These are phyloP conservation scores for Punctularia strigosozonata DNA, from an alignment of 768 basidiomycete genomes.

Conservation along the genomic window DNA sequence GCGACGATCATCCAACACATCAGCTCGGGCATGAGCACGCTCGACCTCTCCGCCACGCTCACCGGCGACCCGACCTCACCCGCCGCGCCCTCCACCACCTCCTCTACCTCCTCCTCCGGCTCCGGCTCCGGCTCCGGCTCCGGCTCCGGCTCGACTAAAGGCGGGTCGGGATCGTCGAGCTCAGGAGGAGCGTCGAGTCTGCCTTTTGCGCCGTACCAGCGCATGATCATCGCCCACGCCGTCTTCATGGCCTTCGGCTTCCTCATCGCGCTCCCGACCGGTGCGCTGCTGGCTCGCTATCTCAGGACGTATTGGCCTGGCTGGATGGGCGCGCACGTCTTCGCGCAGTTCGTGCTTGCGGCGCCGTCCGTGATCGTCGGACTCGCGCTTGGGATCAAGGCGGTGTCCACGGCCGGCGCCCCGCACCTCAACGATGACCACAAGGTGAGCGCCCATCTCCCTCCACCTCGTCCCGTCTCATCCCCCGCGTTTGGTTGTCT, in stretches of 20 bases:
- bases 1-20: constrained; percentile 38
- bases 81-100: no score
- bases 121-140: no score
- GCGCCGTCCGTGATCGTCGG: constrained; percentile 43
- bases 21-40: constrained; percentile 24
- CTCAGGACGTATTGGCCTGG: constrained; percentile 34
- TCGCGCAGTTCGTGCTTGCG: constrained; percentile 39
- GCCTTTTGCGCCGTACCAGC: no score
- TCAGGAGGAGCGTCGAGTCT: no score
- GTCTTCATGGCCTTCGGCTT: constrained; percentile 40
- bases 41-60: constrained; percentile 37
- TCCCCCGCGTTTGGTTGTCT: not conserved
- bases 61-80: constrained; percentile 6
- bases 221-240: constrained; percentile 41
- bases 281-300: constrained; percentile 44
- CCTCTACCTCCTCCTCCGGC: no score
- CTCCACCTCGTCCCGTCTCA: not conserved
- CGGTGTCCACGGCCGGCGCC: not conserved
- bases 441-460: constrained; percentile 16
- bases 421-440: constrained; percentile 25
- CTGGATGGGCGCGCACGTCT: constrained; percentile 32
- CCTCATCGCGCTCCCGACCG: constrained; percentile 44
- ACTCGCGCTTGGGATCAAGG: constrained; percentile 27
- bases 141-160: no score
- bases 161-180: no score